Evolutionary conservation across 345 rosid genomes (phyloP).

Genomic region (Brassica carinata): DNA sequence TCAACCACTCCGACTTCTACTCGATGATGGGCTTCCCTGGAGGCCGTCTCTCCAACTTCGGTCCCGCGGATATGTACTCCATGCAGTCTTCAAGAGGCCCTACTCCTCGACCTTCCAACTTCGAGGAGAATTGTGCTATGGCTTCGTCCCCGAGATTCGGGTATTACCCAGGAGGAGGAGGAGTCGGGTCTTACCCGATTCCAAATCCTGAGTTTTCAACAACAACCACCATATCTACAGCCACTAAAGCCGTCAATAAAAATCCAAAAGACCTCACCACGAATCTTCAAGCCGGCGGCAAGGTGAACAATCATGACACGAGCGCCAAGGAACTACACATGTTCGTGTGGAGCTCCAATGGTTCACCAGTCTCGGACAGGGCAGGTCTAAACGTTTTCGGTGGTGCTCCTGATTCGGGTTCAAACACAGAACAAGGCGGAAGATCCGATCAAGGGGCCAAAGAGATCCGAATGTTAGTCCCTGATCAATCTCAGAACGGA

Average conservation of each 20-base stretch:
- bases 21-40: no score
- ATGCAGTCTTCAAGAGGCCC: no score
- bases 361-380: slow-evolving; percentile 88
- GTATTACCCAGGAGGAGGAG: slow-evolving; percentile 62
- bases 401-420: slow-evolving; percentile 53
- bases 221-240: slow-evolving; percentile 35
- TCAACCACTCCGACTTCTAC: no score
- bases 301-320: slow-evolving; percentile 58
- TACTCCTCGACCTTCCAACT: slow-evolving; percentile 64
- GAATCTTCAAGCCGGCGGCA: slow-evolving; percentile 22
- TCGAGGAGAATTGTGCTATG: slow-evolving; percentile 69
- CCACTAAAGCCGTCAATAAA: neutral
- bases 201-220: slow-evolving; percentile 80
- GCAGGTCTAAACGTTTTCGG: slow-evolving; percentile 73
- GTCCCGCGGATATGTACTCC: no score
- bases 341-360: slow-evolving; percentile 98
- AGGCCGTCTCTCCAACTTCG: no score
- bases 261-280: slow-evolving; percentile 21
- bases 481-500: no score
- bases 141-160: slow-evolving; percentile 78
- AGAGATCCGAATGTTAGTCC: no score
- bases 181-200: slow-evolving; percentile 72
- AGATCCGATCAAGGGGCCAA: no score
- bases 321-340: slow-evolving; percentile 76
- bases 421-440: slow-evolving; percentile 59